Evolutionary conservation across 2,329 filamentous ascomycete genomes (phyloP).

Genomic region (Aspergillus terreus): DNA sequence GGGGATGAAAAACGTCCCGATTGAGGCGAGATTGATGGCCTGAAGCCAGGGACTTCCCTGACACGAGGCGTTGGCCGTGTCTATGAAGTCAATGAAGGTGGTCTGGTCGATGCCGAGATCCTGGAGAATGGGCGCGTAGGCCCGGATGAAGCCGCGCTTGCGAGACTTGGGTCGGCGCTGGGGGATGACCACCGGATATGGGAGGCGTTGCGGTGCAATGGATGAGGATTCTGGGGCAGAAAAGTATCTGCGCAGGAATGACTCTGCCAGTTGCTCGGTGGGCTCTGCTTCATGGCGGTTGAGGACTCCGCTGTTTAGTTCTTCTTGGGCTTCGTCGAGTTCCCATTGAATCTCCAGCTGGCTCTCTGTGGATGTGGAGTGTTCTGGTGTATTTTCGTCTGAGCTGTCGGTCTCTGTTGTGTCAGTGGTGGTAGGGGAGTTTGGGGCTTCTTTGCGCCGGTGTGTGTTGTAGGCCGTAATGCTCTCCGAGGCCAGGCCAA

Average conservation of each 20-base stretch:
- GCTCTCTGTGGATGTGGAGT: not conserved
- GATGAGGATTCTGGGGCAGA: slow-evolving; percentile 9
- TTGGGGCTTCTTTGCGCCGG: slow-evolving; percentile 6
- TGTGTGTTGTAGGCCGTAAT: slow-evolving; percentile 18
- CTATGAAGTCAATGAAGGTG: slow-evolving; percentile 36
- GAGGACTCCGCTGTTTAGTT: not conserved
- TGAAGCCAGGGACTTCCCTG: slow-evolving; percentile 36
- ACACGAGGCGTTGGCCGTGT: slow-evolving; percentile 36
- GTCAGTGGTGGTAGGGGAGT: not conserved
- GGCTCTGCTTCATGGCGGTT: not conserved
- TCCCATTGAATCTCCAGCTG: slow-evolving; percentile 14
- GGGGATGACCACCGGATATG: slow-evolving; percentile 37
- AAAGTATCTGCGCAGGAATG: slow-evolving; percentile 12
- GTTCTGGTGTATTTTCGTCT: not conserved
- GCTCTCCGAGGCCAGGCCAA: slow-evolving; percentile 25
- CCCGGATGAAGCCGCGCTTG: slow-evolving; percentile 37
- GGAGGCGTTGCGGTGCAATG: slow-evolving; percentile 11
- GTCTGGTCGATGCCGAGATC: slow-evolving; percentile 33
- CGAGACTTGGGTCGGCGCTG: slow-evolving; percentile 35
- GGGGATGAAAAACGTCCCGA: slow-evolving; percentile 38
- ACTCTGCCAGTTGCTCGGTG: slow-evolving; percentile 9
- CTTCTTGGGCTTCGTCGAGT: slow-evolving; percentile 24
- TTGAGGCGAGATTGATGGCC: slow-evolving; percentile 42
- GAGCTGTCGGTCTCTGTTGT: not conserved
- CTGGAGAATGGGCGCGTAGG: slow-evolving; percentile 36